Conservation (phyloP, 2,329 filamentous ascomycete genomes). For the Niveomyces coronatus region DNA sequence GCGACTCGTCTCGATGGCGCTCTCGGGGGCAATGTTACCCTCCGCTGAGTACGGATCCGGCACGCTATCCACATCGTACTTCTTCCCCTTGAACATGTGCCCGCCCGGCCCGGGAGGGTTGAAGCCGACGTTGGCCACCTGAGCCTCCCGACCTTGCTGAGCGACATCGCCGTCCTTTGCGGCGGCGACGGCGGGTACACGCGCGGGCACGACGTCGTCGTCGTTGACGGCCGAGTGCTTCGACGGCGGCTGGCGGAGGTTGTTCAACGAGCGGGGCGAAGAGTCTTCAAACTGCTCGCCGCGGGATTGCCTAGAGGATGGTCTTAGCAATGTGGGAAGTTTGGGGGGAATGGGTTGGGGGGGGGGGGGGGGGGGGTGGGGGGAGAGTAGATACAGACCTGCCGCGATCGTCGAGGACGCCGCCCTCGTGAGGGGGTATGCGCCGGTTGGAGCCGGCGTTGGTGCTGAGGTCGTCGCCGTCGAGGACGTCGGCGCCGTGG, state of each 20-base stretch:
- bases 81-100: slow-evolving; percentile 27
- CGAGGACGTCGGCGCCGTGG: slow-evolving; percentile 27
- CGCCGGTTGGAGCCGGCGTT: slow-evolving; percentile 35
- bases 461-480: slow-evolving; percentile 34
- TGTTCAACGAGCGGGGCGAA: slow-evolving; percentile 33
- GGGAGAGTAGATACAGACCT: no score
- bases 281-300: slow-evolving; percentile 33
- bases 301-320: slow-evolving; percentile 27
- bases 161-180: slow-evolving; percentile 20
- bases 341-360: neutral
- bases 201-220: slow-evolving; percentile 23
- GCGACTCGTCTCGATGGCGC: slow-evolving; percentile 26
- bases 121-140: slow-evolving; percentile 27
- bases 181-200: slow-evolving; percentile 15
- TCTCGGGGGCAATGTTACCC: slow-evolving; percentile 30
- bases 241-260: slow-evolving; percentile 17
- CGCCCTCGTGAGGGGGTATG: slow-evolving; percentile 35
- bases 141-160: slow-evolving; percentile 26
- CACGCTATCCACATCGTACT: slow-evolving; percentile 30
- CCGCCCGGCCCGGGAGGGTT: slow-evolving; percentile 26
- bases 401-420: slow-evolving; percentile 32
- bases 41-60: slow-evolving; percentile 32
- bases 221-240: slow-evolving; percentile 23
- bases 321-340: neutral
- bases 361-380: no score